These are phyloP conservation scores for Boletus rubescentipes DNA, from an alignment of 768 basidiomycete species.

Conservation along the genomic window DNA sequence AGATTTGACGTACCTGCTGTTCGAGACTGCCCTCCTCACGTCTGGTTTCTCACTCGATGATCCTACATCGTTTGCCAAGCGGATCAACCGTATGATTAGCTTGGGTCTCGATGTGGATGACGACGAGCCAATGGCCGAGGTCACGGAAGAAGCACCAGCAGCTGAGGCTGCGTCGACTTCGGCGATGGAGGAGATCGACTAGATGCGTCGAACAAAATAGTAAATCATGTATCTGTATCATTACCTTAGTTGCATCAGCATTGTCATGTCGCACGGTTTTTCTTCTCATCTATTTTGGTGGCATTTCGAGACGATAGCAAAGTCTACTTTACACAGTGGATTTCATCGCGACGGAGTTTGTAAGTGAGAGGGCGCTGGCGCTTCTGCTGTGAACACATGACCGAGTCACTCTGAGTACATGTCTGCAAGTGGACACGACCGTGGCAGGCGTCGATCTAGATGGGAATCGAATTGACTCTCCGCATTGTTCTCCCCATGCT, in stretches of 20 bases:
- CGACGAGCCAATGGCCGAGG: conserved; percentile 43
- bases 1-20: conserved; percentile 92
- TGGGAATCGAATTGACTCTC: conserved; percentile 12
- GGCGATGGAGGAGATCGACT: conserved; percentile 98
- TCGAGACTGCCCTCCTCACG: conserved; percentile 95
- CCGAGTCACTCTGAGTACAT: conserved; percentile 4
- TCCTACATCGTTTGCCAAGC: conserved; percentile 91
- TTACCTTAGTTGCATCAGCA: conserved; percentile 26
- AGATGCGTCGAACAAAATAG: conserved; percentile 28
- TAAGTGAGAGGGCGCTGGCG: neutral
- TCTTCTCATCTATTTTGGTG: conserved; percentile 21
- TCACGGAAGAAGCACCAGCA: conserved; percentile 48
- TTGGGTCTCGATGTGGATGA: conserved; percentile 90
- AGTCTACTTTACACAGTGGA: conserved; percentile 15
- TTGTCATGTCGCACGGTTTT: conserved; percentile 19
- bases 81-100: conserved; percentile 96
- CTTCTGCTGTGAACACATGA: neutral
- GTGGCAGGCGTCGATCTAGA: conserved; percentile 1
- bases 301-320: conserved; percentile 26
- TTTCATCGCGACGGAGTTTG: neutral
- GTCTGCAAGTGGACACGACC: neutral
- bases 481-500: conserved; percentile 26
- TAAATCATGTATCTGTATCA: conserved; percentile 27
- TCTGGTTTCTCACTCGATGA: conserved; percentile 96
- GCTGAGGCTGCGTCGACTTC: conserved; percentile 68